Evolutionary conservation across 495 filamentous ascomycete genomes (phyloP).

Genomic region (Articulospora tetracladia): DNA sequence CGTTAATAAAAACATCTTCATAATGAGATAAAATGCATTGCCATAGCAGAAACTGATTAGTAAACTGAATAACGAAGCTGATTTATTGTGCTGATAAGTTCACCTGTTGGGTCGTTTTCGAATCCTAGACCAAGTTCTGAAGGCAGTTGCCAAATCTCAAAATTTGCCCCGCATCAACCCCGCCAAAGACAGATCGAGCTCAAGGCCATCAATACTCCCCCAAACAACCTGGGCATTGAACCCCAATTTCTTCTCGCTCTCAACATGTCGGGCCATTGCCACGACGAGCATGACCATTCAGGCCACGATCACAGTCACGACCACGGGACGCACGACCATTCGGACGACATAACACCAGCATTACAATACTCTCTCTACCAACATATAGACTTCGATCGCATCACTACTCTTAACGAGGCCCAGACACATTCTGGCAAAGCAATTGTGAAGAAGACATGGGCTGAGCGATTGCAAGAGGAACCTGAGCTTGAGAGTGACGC

Average conservation of each 20-base stretch:
- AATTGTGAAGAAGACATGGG: slow-evolving; percentile 88
- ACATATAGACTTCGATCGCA: slow-evolving; percentile 83
- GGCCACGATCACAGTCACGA: slow-evolving; percentile 32
- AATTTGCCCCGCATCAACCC: slow-evolving; percentile 6
- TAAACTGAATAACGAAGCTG: too few relatives aligned
- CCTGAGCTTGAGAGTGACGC: slow-evolving; percentile 79
- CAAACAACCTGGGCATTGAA: neutral
- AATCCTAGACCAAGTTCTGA: too few relatives aligned
- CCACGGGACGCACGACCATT: slow-evolving; percentile 57
- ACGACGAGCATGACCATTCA: slow-evolving; percentile 29
- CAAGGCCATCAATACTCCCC: neutral
- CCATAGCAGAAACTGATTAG: too few relatives aligned
- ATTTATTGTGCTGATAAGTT: too few relatives aligned
- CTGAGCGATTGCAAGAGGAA: slow-evolving; percentile 63
- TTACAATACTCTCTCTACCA: slow-evolving; percentile 84
- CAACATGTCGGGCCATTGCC: slow-evolving; percentile 36
- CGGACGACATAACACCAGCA: slow-evolving; percentile 87
- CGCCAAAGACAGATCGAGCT: neutral
- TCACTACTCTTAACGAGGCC: slow-evolving; percentile 82
- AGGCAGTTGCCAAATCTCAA: neutral
- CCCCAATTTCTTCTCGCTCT: neutral
- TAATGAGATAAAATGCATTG: too few relatives aligned
- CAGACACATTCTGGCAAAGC: slow-evolving; percentile 61
- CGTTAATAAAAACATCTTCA: too few relatives aligned
- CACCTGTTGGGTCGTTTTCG: too few relatives aligned